phyloP scores from a whole-genome alignment of 116 monocot species.

The Cymodocea nodosa region DNA sequence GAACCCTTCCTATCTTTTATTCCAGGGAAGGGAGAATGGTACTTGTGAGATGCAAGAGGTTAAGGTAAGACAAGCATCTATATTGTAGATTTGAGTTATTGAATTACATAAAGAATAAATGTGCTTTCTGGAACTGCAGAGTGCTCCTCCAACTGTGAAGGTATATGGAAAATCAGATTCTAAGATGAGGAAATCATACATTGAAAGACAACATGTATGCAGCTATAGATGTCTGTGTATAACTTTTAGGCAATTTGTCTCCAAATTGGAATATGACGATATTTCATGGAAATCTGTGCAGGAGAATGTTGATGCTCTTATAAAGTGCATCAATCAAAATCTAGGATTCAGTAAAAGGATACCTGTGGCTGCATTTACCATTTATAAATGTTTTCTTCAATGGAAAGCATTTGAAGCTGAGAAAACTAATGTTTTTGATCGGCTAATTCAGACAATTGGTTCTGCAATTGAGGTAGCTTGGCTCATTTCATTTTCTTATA shows the following conservation, averaged over 20 bases:
- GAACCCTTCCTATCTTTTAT: conserved; percentile 6
- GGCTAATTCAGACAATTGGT: conserved; percentile 85
- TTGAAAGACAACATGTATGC: conserved; percentile 80
- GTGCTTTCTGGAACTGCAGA: conserved; percentile 42
- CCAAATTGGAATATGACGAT: not conserved
- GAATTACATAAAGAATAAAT: not conserved
- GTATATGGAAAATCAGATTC: conserved; percentile 42
- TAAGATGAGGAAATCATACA: conserved; percentile 38
- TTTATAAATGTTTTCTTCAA: conserved; percentile 81
- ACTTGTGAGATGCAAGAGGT: conserved; percentile 31
- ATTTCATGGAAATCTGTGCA: conserved; percentile 13
- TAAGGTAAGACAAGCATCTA: conserved; percentile 31
- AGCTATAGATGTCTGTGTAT: not conserved
- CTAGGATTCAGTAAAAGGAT: conserved; percentile 68
- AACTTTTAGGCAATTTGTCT: not conserved
- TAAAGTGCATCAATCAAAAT: conserved; percentile 51
- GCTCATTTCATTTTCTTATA: not conserved
- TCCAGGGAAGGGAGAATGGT: conserved; percentile 56
- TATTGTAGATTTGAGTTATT: not conserved
- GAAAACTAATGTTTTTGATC: conserved; percentile 88
- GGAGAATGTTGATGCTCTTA: conserved; percentile 70
- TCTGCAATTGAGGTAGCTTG: conserved; percentile 34
- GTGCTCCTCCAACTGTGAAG: conserved; percentile 51
- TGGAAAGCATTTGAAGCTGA: conserved; percentile 98
- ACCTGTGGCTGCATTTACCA: conserved; percentile 79